Evolutionary conservation across 2,329 filamentous ascomycete genomes (phyloP).

Genomic region (Exserohilum rostratum): DNA sequence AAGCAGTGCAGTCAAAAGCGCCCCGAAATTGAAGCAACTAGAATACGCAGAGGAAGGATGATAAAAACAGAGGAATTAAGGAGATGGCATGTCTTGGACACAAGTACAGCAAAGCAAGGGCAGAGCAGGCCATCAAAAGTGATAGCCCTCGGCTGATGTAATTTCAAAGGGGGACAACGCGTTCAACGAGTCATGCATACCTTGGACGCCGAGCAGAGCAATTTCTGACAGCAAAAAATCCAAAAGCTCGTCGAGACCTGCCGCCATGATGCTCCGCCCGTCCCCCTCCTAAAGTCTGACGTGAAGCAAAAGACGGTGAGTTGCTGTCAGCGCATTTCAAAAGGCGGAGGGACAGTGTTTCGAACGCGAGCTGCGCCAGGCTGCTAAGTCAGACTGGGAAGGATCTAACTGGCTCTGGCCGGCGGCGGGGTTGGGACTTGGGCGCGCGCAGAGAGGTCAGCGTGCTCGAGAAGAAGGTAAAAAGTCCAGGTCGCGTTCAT

Average conservation of each 20-base stretch:
- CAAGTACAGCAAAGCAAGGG: neutral
- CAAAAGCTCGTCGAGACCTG: conserved; percentile 62
- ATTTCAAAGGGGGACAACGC: conserved; percentile 9
- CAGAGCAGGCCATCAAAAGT: neutral
- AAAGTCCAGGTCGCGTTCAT: neutral
- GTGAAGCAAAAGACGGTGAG: conserved; percentile 12
- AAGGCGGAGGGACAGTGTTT: conserved; percentile 20
- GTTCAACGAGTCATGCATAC: conserved; percentile 51
- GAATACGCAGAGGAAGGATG: neutral
- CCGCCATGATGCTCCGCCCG: conserved; percentile 34
- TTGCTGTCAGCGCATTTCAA: conserved; percentile 20
- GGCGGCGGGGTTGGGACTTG: neutral
- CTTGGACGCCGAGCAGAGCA: conserved; percentile 63
- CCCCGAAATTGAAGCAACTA: neutral
- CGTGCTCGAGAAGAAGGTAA: neutral
- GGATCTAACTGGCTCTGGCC: conserved; percentile 9
- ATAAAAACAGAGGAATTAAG: neutral
- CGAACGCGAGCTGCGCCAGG: conserved; percentile 27
- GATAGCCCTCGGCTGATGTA: conserved; percentile 2
- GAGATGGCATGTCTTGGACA: neutral
- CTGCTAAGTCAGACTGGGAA: conserved; percentile 7
- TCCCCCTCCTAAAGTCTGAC: conserved; percentile 24
- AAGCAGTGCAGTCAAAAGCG: conserved; percentile 4
- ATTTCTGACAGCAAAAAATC: conserved; percentile 65
- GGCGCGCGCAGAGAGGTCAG: neutral